phyloP scores from a whole-genome alignment of 768 basidiomycete genomes.

The Suillus luteus region DNA sequence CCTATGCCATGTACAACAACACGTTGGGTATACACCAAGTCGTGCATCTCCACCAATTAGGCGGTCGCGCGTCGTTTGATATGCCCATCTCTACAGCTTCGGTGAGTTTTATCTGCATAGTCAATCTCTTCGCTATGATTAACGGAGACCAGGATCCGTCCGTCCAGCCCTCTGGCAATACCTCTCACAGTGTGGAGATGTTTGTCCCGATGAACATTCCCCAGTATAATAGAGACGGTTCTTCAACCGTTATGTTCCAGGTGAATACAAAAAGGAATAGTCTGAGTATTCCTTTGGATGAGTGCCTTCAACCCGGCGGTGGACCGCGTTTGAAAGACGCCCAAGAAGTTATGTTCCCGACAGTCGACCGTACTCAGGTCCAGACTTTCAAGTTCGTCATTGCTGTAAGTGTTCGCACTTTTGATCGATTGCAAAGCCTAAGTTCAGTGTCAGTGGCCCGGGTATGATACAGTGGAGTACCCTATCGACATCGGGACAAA shows the following conservation, averaged over 20 bases:
- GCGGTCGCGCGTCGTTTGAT: background rate
- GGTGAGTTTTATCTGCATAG: background rate
- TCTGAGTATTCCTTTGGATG: slow-evolving; percentile 8
- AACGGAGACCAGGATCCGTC: background rate
- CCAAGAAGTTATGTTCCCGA: slow-evolving; percentile 11
- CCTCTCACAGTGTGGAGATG: background rate
- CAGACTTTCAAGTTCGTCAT: slow-evolving; percentile 1
- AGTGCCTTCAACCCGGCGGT: background rate
- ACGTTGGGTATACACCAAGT: slow-evolving; percentile 2
- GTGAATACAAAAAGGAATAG: background rate
- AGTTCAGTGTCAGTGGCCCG: slow-evolving; percentile 17
- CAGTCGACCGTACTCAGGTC: background rate
- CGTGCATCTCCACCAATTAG: background rate
- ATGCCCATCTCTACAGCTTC: background rate
- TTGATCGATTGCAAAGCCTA: background rate
- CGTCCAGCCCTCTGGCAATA: background rate
- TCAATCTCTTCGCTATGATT: background rate
- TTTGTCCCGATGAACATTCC: slow-evolving; percentile 8
- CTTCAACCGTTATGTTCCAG: slow-evolving; percentile 5
- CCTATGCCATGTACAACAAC: background rate
- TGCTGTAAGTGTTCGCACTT: slow-evolving; percentile 3
- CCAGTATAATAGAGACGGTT: slow-evolving; percentile 6
- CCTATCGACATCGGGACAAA: slow-evolving; percentile 6
- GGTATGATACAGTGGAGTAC: slow-evolving; percentile 11
- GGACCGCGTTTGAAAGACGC: slow-evolving; percentile 2